Base-by-base conservation (phyloP, 164 flowering plant genomes). In the Litsea cubeba region DNA sequence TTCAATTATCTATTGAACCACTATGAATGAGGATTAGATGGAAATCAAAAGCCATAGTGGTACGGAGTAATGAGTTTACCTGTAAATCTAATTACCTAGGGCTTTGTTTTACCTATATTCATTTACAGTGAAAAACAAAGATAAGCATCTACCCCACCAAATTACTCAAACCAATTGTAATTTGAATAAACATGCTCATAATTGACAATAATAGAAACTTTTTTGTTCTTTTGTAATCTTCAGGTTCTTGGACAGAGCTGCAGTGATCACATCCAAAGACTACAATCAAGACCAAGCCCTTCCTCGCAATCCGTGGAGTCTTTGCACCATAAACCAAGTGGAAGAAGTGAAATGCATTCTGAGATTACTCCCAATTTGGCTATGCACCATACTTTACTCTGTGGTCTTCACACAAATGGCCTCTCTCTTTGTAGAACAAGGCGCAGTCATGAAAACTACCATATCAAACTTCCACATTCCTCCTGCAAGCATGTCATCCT, bases 321-420 rank as follows among this genome's bases (percentile, higher is more conserved):
- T 94, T 11, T 94, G 97, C 81, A 84, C 97, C 6, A 70, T 94
- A 28, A 84, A 93, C 18, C 97, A 91, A 83, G 94, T 92, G 4
- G 97, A 94, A 77, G 98, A 94, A 79, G 98, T 94, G 25, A 92
- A 94, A 80, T 92, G 97, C 86, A 88, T 94, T 72, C 72, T 92
- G 62, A 85, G 93, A 76, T 82, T 94, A n/a, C 85, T 94, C 23
- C 97, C 97, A 20, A 90, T 94, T 62, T 92, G 97, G 97, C 84
- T 92, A 3, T 94, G 98, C 88, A 92, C 98, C 35, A 94, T 94
- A 24, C 72, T 88, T 68, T 94, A 92, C 84, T 94, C 98, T 0
- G 94, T 94, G 0, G 93, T 91, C 60, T 94, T 89, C 84, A 90
- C 95, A 6, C 97, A 94, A 68, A 94, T 94, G 97, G 97, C 98